phyloP scores from a whole-genome alignment of 345 rosid species.

The Brassica nigra region DNA sequence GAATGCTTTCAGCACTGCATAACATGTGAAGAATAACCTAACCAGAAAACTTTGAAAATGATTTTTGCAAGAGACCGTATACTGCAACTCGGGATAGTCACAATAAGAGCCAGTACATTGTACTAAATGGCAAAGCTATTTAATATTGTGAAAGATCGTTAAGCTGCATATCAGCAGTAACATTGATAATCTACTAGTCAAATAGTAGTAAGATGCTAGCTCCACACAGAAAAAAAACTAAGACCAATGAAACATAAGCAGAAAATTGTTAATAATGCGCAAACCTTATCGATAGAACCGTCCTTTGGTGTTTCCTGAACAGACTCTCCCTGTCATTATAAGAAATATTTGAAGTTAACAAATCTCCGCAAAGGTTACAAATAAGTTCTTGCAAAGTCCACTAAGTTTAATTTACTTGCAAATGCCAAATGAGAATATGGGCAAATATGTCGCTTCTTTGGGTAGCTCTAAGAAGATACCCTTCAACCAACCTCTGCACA shows the following conservation, averaged over 20 bases:
- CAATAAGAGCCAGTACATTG: background rate
- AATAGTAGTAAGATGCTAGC: constrained; percentile 20
- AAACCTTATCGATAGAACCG: constrained; percentile 62
- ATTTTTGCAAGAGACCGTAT: constrained; percentile 3
- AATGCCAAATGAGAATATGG: constrained; percentile 97
- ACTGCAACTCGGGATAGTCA: constrained; percentile 13
- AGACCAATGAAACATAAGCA: constrained; percentile 18
- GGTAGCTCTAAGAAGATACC: constrained; percentile 96
- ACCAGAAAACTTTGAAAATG: background rate
- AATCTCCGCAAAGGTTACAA: constrained; percentile 7
- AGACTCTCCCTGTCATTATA: constrained; percentile 75
- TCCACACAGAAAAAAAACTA: background rate
- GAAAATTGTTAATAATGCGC: background rate
- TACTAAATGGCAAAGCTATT: constrained; percentile 14
- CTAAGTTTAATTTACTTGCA: constrained; percentile 60
- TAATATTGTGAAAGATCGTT: constrained; percentile 6
- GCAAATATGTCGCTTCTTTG: constrained; percentile 96
- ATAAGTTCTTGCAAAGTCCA: constrained; percentile 27
- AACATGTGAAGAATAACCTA: constrained; percentile 19
- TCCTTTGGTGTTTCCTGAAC: constrained; percentile 74
- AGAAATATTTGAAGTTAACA: constrained; percentile 33
- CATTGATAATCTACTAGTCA: background rate
- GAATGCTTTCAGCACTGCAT: constrained; percentile 2
- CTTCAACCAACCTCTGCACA: constrained; percentile 87
- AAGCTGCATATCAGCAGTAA: background rate